Base-by-base conservation (phyloP, 2,329 filamentous ascomycete genomes). In the Aotearoamyces nothofagi region DNA sequence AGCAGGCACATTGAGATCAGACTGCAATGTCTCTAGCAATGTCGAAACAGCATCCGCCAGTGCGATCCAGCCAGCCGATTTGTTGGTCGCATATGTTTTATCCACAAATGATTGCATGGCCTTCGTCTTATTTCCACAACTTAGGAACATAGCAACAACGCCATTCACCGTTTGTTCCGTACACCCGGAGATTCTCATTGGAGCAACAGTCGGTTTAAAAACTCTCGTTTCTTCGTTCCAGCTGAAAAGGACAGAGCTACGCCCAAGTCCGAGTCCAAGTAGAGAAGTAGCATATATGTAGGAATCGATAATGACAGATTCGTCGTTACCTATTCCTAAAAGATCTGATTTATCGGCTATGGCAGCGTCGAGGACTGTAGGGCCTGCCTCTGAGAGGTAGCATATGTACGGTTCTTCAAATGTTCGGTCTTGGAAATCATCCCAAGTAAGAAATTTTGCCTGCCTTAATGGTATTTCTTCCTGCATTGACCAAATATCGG, bases 331-430 rank as follows among this genome's bases (percentile, higher is more conserved):
- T 17, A 57, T 40, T 22, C 39, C 40, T 17, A 60, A 43, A 30
- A 49, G 56, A 35, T 61, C 65, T 15, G 48, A 49, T 11, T 46
- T 38, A 27, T 54, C 50, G 36, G 46, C 42, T 3, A 78, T 40
- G 3, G 72, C 58, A 5, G 75, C 68, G 53, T 87, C 78, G 35
- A 81, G 80, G 2, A 66, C 61, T 7, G 50, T 50, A 2, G 75
- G 58, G 0, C 77, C 77, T 15, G 73, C 69, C 51, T 90, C 81
- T 3, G 71, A 75, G 9, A 84, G 53, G 36, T 79, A 75, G 2
- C 63, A 50, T 1, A 68, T 62, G 22, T 35, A 41, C 2, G 48
- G 39, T 7, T 56, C 51, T 4, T 56, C 45, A 4, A 55, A 44
- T n/a, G 56, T 46, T 1, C 52, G 40, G 8, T 52, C 46, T 2